phyloP scores from a whole-genome alignment of 331 rosid species.

The Acacia concinna region DNA sequence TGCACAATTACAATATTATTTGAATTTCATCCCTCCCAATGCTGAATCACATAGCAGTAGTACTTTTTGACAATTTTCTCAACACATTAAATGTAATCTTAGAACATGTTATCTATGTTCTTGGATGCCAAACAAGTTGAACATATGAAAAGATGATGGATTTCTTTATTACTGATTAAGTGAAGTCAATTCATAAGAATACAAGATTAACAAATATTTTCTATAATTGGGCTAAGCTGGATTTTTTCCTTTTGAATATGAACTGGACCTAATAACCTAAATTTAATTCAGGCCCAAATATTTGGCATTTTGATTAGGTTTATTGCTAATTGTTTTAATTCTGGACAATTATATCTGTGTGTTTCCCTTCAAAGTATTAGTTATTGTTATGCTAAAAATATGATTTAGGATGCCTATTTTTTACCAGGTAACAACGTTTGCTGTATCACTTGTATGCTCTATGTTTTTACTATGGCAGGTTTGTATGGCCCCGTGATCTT shows the following conservation, averaged over 20 bases:
- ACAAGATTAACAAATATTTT: background rate
- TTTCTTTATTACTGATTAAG: background rate
- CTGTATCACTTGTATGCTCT: constrained; percentile 10
- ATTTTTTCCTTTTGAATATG: background rate
- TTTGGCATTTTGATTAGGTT: background rate
- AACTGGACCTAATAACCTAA: background rate
- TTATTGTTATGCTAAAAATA: background rate
- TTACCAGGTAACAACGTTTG: background rate
- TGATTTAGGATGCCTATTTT: background rate
- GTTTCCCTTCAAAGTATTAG: background rate
- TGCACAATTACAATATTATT: background rate
- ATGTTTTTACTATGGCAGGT: constrained; percentile 54
- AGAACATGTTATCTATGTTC: background rate
- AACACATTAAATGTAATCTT: background rate
- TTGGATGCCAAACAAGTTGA: background rate
- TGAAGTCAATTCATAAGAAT: background rate
- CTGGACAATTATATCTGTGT: background rate
- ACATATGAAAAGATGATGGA: background rate
- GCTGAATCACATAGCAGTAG: background rate
- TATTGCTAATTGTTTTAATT: background rate
- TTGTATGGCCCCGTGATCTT: constrained; percentile 99
- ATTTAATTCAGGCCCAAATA: background rate
- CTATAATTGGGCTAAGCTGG: background rate
- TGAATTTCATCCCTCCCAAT: background rate
- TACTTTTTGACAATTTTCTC: background rate